Percentiles rank a stretch among this genome's conserved stretches.
These are phyloP conservation scores for Fusarium beomiforme DNA, from an alignment of 2,329 filamentous ascomycete genomes.

Conservation along the genomic window DNA sequence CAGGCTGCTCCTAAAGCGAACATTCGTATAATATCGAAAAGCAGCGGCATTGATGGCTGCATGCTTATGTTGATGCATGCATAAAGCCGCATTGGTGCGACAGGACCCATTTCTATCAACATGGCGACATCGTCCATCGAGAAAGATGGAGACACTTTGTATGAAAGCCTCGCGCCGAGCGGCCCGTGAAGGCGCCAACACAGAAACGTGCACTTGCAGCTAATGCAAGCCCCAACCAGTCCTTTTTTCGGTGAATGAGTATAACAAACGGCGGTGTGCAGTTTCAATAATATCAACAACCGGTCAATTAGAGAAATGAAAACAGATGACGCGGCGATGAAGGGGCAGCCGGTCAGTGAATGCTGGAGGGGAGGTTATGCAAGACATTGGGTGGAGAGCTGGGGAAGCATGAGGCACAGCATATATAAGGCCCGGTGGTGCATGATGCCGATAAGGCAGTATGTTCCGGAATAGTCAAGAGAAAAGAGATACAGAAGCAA, in stretches of 20 bases:
- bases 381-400: constrained; percentile 37
- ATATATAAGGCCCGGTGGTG: constrained; percentile 6
- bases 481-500: constrained; percentile 2
- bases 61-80: constrained; percentile 20
- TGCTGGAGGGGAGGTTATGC: constrained; percentile 38
- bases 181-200: constrained; percentile 29
- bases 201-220: constrained; percentile 22
- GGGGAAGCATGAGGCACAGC: constrained; percentile 31
- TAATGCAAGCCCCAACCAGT: constrained; percentile 39
- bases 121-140: constrained; percentile 36
- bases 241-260: constrained; percentile 9
- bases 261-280: constrained; percentile 42
- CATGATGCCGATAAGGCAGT: constrained; percentile 12
- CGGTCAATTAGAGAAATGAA: constrained; percentile 22
- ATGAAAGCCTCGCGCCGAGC: constrained; percentile 33
- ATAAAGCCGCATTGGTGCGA: constrained; percentile 14
- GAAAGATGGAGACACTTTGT: constrained; percentile 32
- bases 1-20: not conserved
- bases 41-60: not conserved
- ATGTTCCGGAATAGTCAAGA: not conserved
- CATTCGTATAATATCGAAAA: not conserved
- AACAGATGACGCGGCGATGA: constrained; percentile 20
- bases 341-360: constrained; percentile 34
- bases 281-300: constrained; percentile 10
- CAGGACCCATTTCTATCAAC: constrained; percentile 13